Conservation (phyloP, 2,329 filamentous ascomycete species). For the Sporothrix inflata region DNA sequence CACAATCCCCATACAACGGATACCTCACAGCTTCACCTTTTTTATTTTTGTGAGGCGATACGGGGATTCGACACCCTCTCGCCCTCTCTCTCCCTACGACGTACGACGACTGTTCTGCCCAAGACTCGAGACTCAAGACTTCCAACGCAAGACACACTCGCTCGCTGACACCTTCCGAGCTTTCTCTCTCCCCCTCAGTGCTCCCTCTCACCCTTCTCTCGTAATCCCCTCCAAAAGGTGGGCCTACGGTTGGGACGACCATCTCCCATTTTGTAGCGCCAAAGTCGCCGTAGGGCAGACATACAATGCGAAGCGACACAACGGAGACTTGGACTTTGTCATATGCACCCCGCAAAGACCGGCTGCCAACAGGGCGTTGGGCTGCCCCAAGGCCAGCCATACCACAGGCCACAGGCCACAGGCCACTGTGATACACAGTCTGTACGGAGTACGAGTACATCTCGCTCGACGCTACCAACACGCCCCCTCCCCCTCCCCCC, state of each 20-base stretch:
- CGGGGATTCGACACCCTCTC: not conserved
- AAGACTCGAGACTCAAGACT: no score
- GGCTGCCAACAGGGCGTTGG: no score
- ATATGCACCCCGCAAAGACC: conserved; percentile 1
- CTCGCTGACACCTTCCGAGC: no score
- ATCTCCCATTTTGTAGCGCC: not conserved
- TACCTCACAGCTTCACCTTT: not conserved
- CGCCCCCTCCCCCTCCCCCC: no score
- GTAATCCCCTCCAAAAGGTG: not conserved
- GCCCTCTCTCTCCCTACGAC: no score
- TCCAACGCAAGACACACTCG: no score
- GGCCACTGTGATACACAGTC: no score
- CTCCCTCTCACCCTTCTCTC: not conserved
- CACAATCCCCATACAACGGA: not conserved
- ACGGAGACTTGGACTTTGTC: not conserved
- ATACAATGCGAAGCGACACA: not conserved
- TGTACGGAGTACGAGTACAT: not conserved
- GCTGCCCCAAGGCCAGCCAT: no score
- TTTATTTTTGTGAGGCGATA: not conserved
- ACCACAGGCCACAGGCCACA: not conserved
- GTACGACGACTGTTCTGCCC: no score
- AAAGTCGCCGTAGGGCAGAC: not conserved
- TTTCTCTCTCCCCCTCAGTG: not conserved
- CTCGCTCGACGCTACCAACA: not conserved
- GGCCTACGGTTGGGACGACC: not conserved